A percentile compares a stretch with the other conserved stretches of the same genome.
These are phyloP conservation scores for Hexamita inflata DNA, from an alignment of 208 protist species.

Conservation along the genomic window DNA sequence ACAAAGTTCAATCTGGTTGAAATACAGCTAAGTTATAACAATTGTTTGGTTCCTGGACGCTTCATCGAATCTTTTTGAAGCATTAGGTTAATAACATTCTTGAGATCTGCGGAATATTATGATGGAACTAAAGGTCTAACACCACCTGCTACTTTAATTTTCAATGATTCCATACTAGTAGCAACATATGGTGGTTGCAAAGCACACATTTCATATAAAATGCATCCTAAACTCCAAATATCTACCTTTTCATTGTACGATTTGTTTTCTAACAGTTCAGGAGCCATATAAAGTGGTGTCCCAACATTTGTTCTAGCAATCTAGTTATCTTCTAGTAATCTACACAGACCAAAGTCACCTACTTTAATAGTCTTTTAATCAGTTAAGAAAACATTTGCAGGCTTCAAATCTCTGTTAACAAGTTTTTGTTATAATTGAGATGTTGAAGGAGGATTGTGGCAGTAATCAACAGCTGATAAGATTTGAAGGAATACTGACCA, in stretches of 20 bases:
- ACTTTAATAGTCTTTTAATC: constrained; percentile 35
- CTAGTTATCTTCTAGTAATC: neutral
- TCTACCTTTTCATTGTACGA: constrained; percentile 70
- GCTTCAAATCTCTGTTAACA: constrained; percentile 46
- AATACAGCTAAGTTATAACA: constrained; percentile 43
- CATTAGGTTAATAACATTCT: constrained; percentile 38
- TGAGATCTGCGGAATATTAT: constrained; percentile 53
- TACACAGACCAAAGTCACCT: constrained; percentile 45
- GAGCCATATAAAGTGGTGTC: constrained; percentile 62
- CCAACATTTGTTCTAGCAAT: constrained; percentile 28
- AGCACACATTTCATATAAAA: constrained; percentile 20
- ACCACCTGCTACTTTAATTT: constrained; percentile 66
- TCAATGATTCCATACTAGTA: constrained; percentile 70
- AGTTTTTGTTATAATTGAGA: neutral
- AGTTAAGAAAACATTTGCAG: constrained; percentile 43
- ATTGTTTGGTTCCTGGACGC: constrained; percentile 45
- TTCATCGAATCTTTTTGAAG: constrained; percentile 41
- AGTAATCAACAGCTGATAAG: constrained; percentile 25
- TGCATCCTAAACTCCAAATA: constrained; percentile 70
- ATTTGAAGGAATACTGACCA: constrained; percentile 14
- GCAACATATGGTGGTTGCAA: constrained; percentile 21
- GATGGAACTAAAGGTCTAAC: constrained; percentile 59
- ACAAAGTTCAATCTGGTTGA: too few species aligned
- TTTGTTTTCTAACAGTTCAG: constrained; percentile 70
- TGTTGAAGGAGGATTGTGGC: neutral